phyloP scores from a whole-genome alignment of 1,139 yeast species.

The Candida glucosophila region DNA sequence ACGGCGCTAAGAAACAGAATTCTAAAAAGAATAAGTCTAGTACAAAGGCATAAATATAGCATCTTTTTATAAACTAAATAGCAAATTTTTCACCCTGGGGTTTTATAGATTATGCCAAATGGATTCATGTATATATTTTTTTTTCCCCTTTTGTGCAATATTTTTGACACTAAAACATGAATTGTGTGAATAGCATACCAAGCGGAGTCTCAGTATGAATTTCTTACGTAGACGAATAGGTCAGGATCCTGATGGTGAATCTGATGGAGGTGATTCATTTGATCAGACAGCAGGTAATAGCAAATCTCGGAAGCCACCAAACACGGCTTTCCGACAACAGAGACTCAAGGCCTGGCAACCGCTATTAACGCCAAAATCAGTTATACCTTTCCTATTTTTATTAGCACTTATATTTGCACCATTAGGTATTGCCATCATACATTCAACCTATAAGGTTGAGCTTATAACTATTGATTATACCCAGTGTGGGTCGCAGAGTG shows the following conservation, averaged over 20 bases:
- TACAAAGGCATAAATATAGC: slow-evolving; percentile 2
- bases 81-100: background rate
- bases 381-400: slow-evolving; percentile 54
- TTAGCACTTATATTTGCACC: slow-evolving; percentile 67
- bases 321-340: slow-evolving; percentile 73
- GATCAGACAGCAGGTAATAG: slow-evolving; percentile 19
- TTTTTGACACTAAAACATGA: too few relatives aligned
- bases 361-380: slow-evolving; percentile 67
- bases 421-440: slow-evolving; percentile 59
- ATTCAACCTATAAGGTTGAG: slow-evolving; percentile 53
- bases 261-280: slow-evolving; percentile 15
- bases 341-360: slow-evolving; percentile 80
- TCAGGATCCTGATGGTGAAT: slow-evolving; percentile 17
- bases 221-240: slow-evolving; percentile 29
- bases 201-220: slow-evolving; percentile 27
- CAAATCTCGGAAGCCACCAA: slow-evolving; percentile 61
- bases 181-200: too few relatives aligned
- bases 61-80: background rate
- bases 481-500: slow-evolving; percentile 39
- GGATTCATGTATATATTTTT: too few relatives aligned
- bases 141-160: too few relatives aligned
- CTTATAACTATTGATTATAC: slow-evolving; percentile 52
- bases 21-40: slow-evolving; percentile 8
- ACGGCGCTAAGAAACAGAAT: slow-evolving; percentile 13
- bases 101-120: background rate